Conservation (phyloP, 371 early-diverging fungal genomes). For the Gilbertella persicaria region DNA sequence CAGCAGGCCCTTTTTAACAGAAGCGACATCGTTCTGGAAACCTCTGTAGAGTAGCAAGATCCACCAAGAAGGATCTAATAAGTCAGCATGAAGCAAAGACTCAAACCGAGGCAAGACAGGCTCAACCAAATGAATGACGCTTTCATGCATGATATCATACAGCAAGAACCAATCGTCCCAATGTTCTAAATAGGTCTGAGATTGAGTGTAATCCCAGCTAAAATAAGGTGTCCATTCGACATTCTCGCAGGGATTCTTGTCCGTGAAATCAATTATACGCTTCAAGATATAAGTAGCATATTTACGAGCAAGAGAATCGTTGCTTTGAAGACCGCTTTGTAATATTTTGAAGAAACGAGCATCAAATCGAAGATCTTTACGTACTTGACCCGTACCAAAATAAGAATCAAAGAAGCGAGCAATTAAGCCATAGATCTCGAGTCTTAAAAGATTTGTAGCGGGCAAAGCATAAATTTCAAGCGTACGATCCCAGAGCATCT, state of each 20-base stretch:
- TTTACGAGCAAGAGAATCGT: conserved; percentile 46
- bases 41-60: conserved; percentile 43
- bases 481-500: conserved; percentile 52
- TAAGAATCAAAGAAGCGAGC: conserved; percentile 49
- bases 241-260: conserved; percentile 22
- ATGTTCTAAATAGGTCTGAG: conserved; percentile 25
- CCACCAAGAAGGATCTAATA: conserved; percentile 49
- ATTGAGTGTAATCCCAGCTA: conserved; percentile 28
- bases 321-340: conserved; percentile 49
- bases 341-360: conserved; percentile 42
- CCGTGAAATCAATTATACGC: conserved; percentile 43
- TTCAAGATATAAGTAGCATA: conserved; percentile 46
- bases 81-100: conserved; percentile 23
- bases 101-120: conserved; percentile 50
- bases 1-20: conserved; percentile 40
- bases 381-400: conserved; percentile 26
- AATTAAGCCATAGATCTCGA: conserved; percentile 47
- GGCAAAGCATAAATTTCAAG: conserved; percentile 46
- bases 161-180: conserved; percentile 66
- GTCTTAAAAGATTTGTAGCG: conserved; percentile 47
- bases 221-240: conserved; percentile 44
- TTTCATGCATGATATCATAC: conserved; percentile 61
- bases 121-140: conserved; percentile 54
- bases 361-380: conserved; percentile 41
- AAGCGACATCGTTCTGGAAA: conserved; percentile 41